Base-by-base conservation (phyloP, 2,329 filamentous ascomycete genomes). In the Drechslera avenae region DNA sequence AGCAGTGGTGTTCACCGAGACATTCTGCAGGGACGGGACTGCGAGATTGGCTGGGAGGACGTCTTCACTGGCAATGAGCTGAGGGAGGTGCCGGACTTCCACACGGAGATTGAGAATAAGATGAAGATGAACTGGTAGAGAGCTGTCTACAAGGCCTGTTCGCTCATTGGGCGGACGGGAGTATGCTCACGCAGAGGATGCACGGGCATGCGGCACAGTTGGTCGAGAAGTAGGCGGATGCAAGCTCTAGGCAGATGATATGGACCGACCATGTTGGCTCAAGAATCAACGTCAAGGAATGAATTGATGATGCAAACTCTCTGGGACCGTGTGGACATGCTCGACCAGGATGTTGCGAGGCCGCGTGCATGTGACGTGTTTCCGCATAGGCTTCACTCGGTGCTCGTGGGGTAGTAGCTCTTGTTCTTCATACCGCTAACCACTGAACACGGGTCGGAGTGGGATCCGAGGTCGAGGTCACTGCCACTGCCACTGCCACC, bases 31-130 rank as follows among this genome's bases (percentile, higher is more conserved):
- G 92, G 91, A 3, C 80, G 86, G 68, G 94, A 97, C 73, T 78
- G 83, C 21, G 87, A 84, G 66, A 80, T 96, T 63, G 85, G 82
- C 7, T 99, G 94, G 94, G 94, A 99, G 81, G 94, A 97, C 79
- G 86, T 99, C 16, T 97, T 88, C 72, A 85, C 83, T 16, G 90
- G 80, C 53, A 87, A 89, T 63, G 90, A 93, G 75, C 82, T 85
- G 72, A 83, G 86, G 65, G 82, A 84, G 54, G 79, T 85, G 34
- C 84, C 87, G 18, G 85, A 87, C 45, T 86, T 97, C 76, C 91
- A 97, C 66, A 87, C 90, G 50, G 93, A 97, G 84, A 91, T 97
- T 86, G 93, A 97, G 85, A 84, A 85, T 76, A 90, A 91, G 82
- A 79, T 96, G 75, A 89, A 86, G 82, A 95, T 97, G 85, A 81